Conservation (phyloP, 2,329 filamentous ascomycete species). For the Chaetothyriales sp. region DNA sequence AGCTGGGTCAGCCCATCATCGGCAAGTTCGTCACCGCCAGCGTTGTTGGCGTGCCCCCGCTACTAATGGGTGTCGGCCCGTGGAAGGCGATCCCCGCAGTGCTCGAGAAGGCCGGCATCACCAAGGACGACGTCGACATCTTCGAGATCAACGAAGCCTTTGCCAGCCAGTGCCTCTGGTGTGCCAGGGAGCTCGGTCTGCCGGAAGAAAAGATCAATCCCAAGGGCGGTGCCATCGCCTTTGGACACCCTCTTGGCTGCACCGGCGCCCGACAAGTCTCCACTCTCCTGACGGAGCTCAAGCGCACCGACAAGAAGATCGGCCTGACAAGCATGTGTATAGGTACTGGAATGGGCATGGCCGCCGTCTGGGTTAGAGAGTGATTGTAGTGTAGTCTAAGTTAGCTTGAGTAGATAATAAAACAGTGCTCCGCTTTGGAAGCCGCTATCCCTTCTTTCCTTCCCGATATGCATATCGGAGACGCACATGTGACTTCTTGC, state of each 20-base stretch:
- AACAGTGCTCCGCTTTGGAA: not conserved
- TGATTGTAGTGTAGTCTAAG: slow-evolving; percentile 30
- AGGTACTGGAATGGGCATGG: slow-evolving; percentile 96
- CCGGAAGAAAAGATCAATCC: slow-evolving; percentile 85
- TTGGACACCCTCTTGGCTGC: slow-evolving; percentile 87
- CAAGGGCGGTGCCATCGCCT: slow-evolving; percentile 91
- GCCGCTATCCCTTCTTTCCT: too few relatives aligned
- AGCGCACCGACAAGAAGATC: slow-evolving; percentile 67
- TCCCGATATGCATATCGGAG: too few relatives aligned
- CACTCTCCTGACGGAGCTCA: slow-evolving; percentile 80
- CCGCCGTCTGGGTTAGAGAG: slow-evolving; percentile 89
- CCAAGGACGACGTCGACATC: slow-evolving; percentile 84
- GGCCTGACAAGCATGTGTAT: slow-evolving; percentile 94
- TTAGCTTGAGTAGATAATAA: not conserved
- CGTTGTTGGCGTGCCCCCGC: slow-evolving; percentile 75
- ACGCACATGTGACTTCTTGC: too few relatives aligned
- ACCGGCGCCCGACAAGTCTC: slow-evolving; percentile 89
- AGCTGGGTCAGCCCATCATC: slow-evolving; percentile 73
- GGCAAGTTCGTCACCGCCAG: slow-evolving; percentile 84
- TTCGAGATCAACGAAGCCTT: slow-evolving; percentile 99
- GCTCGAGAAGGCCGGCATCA: slow-evolving; percentile 72
- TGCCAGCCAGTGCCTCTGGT: slow-evolving; percentile 88
- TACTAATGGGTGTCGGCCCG: slow-evolving; percentile 91
- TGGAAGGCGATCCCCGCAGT: slow-evolving; percentile 93
- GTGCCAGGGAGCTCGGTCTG: slow-evolving; percentile 72